phyloP scores from a whole-genome alignment of 2,329 filamentous ascomycete genomes.

The Exophiala dermatitidis region DNA sequence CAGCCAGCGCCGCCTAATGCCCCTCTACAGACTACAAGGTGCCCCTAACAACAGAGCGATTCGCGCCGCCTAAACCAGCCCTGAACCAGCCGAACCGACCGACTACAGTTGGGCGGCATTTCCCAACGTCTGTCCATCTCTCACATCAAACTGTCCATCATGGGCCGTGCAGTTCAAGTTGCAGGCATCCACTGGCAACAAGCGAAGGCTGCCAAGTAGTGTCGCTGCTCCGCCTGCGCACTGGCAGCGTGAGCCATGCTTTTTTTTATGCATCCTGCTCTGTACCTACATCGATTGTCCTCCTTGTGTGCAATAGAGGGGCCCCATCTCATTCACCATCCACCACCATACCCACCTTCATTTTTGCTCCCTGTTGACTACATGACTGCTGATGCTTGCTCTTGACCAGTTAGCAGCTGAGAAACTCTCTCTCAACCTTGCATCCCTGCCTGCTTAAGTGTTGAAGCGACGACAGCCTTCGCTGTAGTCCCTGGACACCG shows the following conservation, averaged over 20 bases:
- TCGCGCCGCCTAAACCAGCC: constrained; percentile 1
- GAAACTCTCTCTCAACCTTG: too few relatives aligned
- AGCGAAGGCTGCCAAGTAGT: neutral
- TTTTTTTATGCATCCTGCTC: too few relatives aligned
- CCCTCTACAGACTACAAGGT: neutral
- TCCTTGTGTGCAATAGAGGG: too few relatives aligned
- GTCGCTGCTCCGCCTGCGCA: too few relatives aligned
- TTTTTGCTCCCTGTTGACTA: too few relatives aligned
- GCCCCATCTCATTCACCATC: too few relatives aligned
- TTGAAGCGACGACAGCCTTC: neutral
- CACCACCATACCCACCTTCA: too few relatives aligned
- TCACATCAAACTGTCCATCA: neutral
- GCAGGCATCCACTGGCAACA: neutral
- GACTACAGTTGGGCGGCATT: neutral
- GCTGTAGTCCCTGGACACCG: neutral
- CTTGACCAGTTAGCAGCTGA: too few relatives aligned
- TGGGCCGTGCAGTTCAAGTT: neutral
- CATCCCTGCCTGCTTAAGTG: too few relatives aligned
- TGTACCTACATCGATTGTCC: too few relatives aligned
- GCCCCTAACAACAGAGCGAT: neutral
- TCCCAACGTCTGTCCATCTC: neutral
- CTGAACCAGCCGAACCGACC: neutral
- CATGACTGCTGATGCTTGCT: too few relatives aligned
- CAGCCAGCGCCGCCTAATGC: neutral
- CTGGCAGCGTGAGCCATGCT: too few relatives aligned